Conservation (phyloP, 202 grass and related monocot genomes). For the Saccharum hybrid region DNA sequence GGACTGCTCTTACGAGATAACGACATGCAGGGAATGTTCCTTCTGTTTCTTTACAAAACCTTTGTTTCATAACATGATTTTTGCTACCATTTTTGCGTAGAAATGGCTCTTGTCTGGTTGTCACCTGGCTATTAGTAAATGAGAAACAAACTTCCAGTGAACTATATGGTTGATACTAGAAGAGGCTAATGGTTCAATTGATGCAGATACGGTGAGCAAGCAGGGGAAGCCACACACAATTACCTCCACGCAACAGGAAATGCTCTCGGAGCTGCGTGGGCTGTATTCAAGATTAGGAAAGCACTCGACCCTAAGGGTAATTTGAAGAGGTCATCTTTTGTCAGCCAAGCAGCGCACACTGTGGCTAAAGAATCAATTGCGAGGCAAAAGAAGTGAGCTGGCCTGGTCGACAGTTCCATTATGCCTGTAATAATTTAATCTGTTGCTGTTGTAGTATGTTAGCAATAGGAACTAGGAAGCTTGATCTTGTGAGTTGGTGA, state of each 20-base stretch:
- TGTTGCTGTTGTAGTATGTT: neutral
- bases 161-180: neutral
- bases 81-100: neutral
- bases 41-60: neutral
- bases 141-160: neutral
- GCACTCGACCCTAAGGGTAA: slow-evolving; percentile 74
- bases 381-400: slow-evolving; percentile 54
- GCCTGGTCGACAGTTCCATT: neutral
- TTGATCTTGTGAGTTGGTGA: neutral
- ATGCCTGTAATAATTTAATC: neutral
- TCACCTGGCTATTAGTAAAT: neutral
- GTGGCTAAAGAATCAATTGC: slow-evolving; percentile 61
- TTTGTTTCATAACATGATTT: neutral
- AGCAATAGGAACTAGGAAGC: neutral
- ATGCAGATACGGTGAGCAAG: slow-evolving; percentile 75
- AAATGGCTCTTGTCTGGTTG: neutral
- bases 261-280: slow-evolving; percentile 81
- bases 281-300: slow-evolving; percentile 95
- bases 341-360: slow-evolving; percentile 58
- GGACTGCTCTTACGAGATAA: neutral
- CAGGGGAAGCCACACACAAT: slow-evolving; percentile 65
- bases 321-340: slow-evolving; percentile 59
- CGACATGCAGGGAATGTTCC: neutral
- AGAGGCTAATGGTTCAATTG: slow-evolving; percentile 8
- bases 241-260: slow-evolving; percentile 79